Evolutionary conservation across 2,329 filamentous ascomycete species (phyloP), one percentile per base, ranked within the genome.

Genomic region (Calonectria pteridis): DNA sequence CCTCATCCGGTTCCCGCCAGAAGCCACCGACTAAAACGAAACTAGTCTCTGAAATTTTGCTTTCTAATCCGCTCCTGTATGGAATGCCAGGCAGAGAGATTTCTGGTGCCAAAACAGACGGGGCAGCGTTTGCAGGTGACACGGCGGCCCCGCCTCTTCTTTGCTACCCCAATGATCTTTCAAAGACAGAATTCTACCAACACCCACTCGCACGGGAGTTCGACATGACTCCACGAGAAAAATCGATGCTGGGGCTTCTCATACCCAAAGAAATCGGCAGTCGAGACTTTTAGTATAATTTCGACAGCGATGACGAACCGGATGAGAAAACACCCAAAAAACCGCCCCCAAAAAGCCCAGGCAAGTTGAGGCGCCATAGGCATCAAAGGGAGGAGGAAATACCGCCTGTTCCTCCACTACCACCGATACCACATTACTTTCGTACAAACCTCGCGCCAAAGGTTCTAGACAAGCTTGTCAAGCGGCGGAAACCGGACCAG

Each of bases 11-110:
- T 26, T 50, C 66, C 28, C 66, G 66, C 53, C 26, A 67, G 11
- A 64, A 71, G 7, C 28, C 51, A 35, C 46, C 69, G 43, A 49
- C 26, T 7, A 58, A 65, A 7, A 63, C 62, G 6, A 62, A 26
- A 4, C 63, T 62, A 4, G 37, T 65, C 5, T 71, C 75, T 1
- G 69, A 72, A 0, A 72, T 75, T 28, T 64, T 76, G 6, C 72
- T 75, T 10, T 78, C 78, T 0, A 79, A 81, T 37, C 96, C 85
- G 89, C 79, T 86, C 0, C 79, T 86, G 13, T 79, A 75, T 64
- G 84, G 85, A 7, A 82, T 84, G 69, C 84, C 85, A 0, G 85
- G 85, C 2, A 81, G 84, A 67, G 85, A 86, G 66, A 74, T 86
- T 13, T 84, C 84, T 0, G 80, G 79, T 4, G 82, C 85, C 18